Evolutionary conservation across 2,329 filamentous ascomycete genomes (phyloP).

Genomic region (Stachybotrys chartarum): DNA sequence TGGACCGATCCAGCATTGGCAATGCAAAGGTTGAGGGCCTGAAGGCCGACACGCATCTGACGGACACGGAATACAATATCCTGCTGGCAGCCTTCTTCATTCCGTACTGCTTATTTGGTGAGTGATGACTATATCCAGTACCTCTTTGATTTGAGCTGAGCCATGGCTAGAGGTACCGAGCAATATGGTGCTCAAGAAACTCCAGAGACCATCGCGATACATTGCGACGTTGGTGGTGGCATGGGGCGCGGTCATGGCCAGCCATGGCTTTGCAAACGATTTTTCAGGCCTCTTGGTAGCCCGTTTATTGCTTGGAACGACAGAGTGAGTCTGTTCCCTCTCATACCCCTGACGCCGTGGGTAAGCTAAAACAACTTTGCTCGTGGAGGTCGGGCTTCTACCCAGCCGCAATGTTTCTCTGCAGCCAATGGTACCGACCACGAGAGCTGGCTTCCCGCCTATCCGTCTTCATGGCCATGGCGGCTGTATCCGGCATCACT

Average conservation of each 20-base stretch:
- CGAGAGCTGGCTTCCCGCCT: constrained; percentile 66
- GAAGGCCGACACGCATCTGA: constrained; percentile 36
- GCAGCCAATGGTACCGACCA: constrained; percentile 72
- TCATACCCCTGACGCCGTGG: neutral
- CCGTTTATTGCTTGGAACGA: constrained; percentile 58
- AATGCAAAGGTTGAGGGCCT: constrained; percentile 44
- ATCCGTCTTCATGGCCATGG: constrained; percentile 72
- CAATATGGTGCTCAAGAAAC: constrained; percentile 17
- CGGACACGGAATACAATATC: constrained; percentile 52
- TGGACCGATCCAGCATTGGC: constrained; percentile 44
- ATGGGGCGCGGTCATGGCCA: constrained; percentile 60
- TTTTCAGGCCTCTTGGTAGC: constrained; percentile 54
- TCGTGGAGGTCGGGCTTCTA: constrained; percentile 52
- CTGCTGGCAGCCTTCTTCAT: constrained; percentile 54
- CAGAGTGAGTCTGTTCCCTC: constrained; percentile 33
- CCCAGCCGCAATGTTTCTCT: constrained; percentile 65
- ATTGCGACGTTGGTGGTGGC: constrained; percentile 21
- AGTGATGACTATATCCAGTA: neutral
- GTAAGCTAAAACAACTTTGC: neutral
- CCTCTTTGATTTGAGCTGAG: neutral
- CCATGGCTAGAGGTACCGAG: constrained; percentile 13
- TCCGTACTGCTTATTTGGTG: constrained; percentile 30
- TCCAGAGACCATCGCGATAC: constrained; percentile 15
- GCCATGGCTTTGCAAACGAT: constrained; percentile 53
- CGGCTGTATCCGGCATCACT: constrained; percentile 66